Evolutionary conservation across 2,329 filamentous ascomycete genomes (phyloP), one percentile per base, ranked within the genome.

Genomic region (Alternaria sp.): DNA sequence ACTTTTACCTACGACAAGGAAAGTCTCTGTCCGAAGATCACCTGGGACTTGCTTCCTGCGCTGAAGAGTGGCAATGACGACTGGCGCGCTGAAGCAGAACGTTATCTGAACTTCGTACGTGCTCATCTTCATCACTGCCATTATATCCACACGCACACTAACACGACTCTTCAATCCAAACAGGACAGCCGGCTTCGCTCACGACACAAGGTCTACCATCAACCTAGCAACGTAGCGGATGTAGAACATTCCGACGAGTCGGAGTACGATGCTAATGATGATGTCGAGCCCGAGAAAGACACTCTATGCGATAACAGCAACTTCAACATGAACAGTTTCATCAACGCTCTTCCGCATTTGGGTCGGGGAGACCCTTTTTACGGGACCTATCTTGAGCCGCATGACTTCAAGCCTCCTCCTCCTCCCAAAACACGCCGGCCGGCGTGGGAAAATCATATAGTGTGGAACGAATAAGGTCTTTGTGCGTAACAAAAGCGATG

Each of bases 271-370:
- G 1, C 32, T 36, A 5, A 36, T 36, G 32, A 36, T 10, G 32
- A n/a, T n/a, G 32, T 36, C 15, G 15, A 36, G 32, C 7, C 15
- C 32, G 0, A n/a, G 32, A n/a, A 36, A 36, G 4, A n/a, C 15
- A 10, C 0, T 36, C 15, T n/a, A 3, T 0, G 32, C 1, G 15
- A 36, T n/a, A 0, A 36, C 32, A 36, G 32, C 15, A 4, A 36
- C 32, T 36, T 9, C 32, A n/a, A n/a, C 15, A 36, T n/a, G 32
- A 5, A 15, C 2, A 36, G 7, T 36, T n/a, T n/a, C 15, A n/a
- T 36, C 3, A 36, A 36, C 15, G 7, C 7, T 36, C 32, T 36
- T 36, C 32, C 32, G 15, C 15, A 36, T 36, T 36, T 36, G 15
- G 32, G 15, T 36, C 32, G 32, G 8, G 32, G 32, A 36, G 32